Evolutionary conservation across 1,139 yeast species (phyloP).

Genomic region (Entelexis paramagnoliae): DNA sequence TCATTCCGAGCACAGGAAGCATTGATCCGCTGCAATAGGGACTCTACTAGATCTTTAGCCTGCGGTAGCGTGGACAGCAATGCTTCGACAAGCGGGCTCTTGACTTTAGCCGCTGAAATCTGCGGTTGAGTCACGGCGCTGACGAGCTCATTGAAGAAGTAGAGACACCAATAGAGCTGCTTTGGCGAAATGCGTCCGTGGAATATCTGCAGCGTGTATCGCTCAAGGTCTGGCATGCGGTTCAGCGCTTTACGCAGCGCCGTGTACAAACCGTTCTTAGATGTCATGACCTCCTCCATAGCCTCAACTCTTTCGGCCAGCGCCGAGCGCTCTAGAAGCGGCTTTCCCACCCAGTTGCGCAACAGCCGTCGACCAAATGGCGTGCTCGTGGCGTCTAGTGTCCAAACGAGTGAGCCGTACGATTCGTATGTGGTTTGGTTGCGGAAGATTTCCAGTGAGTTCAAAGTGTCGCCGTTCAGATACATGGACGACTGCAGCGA

Average conservation of each 20-base stretch:
- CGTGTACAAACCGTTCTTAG: constrained; percentile 36
- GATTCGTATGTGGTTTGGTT: constrained; percentile 48
- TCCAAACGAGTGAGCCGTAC: constrained; percentile 66
- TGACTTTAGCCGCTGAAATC: constrained; percentile 26
- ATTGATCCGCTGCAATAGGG: constrained; percentile 46
- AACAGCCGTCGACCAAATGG: constrained; percentile 61
- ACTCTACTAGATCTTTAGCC: constrained; percentile 19
- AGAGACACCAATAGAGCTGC: constrained; percentile 54
- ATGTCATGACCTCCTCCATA: constrained; percentile 44
- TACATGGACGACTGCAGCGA: constrained; percentile 48
- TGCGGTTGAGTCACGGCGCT: constrained; percentile 22
- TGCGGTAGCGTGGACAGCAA: constrained; percentile 23
- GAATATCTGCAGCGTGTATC: constrained; percentile 54
- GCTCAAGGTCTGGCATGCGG: constrained; percentile 55
- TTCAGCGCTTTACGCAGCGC: constrained; percentile 39
- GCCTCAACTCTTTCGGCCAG: constrained; percentile 57
- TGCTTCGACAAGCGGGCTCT: constrained; percentile 27
- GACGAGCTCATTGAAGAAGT: constrained; percentile 28
- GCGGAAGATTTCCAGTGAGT: constrained; percentile 58
- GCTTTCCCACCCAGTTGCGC: constrained; percentile 63
- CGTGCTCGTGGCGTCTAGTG: constrained; percentile 70
- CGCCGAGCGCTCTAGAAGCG: constrained; percentile 45
- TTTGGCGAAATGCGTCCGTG: constrained; percentile 52
- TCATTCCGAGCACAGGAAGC: constrained; percentile 41
- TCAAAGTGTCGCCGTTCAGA: constrained; percentile 56